A percentile compares a stretch with the other conserved stretches of the same genome.
phyloP scores from a whole-genome alignment of 2,329 filamentous ascomycete species.

The Graphilbum sp. region DNA sequence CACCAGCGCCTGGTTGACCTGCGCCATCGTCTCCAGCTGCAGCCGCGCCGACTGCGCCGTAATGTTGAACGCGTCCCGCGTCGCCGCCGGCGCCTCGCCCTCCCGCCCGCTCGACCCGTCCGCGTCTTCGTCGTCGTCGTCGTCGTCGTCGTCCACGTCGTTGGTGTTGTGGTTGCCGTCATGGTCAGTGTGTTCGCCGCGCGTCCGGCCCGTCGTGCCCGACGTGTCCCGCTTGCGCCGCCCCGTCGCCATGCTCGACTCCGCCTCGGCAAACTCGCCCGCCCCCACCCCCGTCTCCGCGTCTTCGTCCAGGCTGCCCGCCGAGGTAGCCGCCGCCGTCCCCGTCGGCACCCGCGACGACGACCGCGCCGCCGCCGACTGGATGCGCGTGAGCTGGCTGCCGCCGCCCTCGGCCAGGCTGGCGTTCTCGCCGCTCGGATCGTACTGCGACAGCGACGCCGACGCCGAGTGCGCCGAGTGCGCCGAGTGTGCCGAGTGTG shows the following conservation, averaged over 20 bases:
- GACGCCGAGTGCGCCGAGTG: slow-evolving; percentile 28
- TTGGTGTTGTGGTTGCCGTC: slow-evolving; percentile 16
- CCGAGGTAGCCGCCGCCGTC: slow-evolving; percentile 22
- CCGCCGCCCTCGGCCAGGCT: slow-evolving; percentile 26
- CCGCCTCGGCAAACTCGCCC: slow-evolving; percentile 10
- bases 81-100: slow-evolving; percentile 54
- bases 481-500: slow-evolving; percentile 1
- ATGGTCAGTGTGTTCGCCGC: not conserved
- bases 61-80: slow-evolving; percentile 91
- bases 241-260: not conserved
- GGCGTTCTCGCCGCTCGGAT: slow-evolving; percentile 32
- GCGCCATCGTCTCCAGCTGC: slow-evolving; percentile 77
- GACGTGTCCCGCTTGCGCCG: not conserved
- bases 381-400: slow-evolving; percentile 23
- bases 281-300: slow-evolving; percentile 14
- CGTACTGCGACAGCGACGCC: slow-evolving; percentile 19
- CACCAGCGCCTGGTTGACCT: slow-evolving; percentile 70
- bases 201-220: not conserved
- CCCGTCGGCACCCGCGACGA: slow-evolving; percentile 11
- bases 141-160: slow-evolving; percentile 28
- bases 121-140: slow-evolving; percentile 57
- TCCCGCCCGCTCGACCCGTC: slow-evolving; percentile 53
- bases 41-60: slow-evolving; percentile 88
- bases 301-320: slow-evolving; percentile 31
- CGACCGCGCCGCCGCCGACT: slow-evolving; percentile 19